Conservation (phyloP, 2,329 filamentous ascomycete species). For the Fusarium musae region DNA sequence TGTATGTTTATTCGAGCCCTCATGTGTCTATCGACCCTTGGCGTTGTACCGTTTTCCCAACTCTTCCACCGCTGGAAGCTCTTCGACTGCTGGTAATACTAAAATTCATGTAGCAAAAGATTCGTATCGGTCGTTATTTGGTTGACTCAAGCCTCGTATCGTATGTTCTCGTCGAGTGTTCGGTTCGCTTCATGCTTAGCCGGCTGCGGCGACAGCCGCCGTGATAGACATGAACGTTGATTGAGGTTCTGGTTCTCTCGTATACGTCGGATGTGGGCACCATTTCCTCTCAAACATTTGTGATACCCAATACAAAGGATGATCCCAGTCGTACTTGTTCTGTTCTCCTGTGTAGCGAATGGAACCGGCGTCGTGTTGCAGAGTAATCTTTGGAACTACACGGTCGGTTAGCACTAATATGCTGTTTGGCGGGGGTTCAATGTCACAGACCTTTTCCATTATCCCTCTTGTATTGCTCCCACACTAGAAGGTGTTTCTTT, state of each 20-base stretch:
- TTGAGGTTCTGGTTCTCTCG: constrained; percentile 34
- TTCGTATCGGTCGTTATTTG: constrained; percentile 4
- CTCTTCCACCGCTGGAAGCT: neutral
- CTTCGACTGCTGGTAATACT: neutral
- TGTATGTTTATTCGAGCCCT: neutral
- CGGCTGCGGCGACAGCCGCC: neutral
- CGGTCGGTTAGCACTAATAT: constrained; percentile 5
- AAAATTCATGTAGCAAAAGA: neutral
- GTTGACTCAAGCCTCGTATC: neutral
- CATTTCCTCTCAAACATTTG: constrained; percentile 59
- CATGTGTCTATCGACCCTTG: neutral
- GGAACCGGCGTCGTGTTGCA: neutral
- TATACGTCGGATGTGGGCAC: constrained; percentile 49
- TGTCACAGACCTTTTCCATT: constrained; percentile 37
- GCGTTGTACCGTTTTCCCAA: neutral
- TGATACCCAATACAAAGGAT: constrained; percentile 57
- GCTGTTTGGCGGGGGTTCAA: neutral
- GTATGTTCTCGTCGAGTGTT: neutral
- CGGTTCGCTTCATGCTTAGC: neutral
- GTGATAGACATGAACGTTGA: neutral
- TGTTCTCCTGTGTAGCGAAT: constrained; percentile 41
- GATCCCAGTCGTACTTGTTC: constrained; percentile 49
- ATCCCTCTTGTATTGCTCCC: constrained; percentile 38
- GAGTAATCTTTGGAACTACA: constrained; percentile 7
- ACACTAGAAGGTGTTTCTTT: constrained; percentile 41